Base-by-base conservation (phyloP, 345 rosid species). In the Bruguiera sexangula region DNA sequence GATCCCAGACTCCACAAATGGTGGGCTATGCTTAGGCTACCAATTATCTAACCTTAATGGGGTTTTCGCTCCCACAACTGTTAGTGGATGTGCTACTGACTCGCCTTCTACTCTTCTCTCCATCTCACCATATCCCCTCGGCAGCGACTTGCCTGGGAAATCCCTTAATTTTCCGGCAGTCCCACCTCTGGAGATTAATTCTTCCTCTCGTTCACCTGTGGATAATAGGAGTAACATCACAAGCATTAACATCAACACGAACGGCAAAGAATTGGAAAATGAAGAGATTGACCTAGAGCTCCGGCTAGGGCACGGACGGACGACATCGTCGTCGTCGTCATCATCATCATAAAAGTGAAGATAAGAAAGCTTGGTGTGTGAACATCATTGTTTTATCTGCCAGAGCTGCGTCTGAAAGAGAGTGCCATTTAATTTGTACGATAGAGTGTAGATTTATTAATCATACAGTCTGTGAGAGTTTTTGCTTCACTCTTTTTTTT, bases 271-370 rank as follows among this genome's bases (percentile, higher is more conserved):
- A 48, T 36, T 78, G 27, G 79, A 72, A 21, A 69, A 63, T 63
- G 93, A 89, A 79, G 96, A 88, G 75, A 71, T 85, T 78, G 98
- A 93, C 89, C 86, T 93, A 67, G 98, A 90, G 82, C 96, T 92
- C 69, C 89, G 97, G 76, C 79, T 92, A 72, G 91, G 96, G 81
- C 88, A 77, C 31, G 71, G 82, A 46, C 74, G 71, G 68, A 71
- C 77, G 48, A 11, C 74, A 36, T 30, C 80, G 5, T 73, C 71
- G 70, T 64, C 65, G 31, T 30, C 71, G 21, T 56, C 60, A 5
- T 56, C 26, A 10, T 43, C 15, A 3, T 11, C 18, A 43, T 3
- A 15, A 15, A 43, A 39, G 43, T 3, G 43, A 15, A 30, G 15
- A 54, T 24, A 68, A 56, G 34, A 36, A 48, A 71, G 21, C 65